These are phyloP conservation scores for Nigrospora oryzae DNA, from an alignment of 2,329 filamentous ascomycete genomes.

Conservation along the genomic window DNA sequence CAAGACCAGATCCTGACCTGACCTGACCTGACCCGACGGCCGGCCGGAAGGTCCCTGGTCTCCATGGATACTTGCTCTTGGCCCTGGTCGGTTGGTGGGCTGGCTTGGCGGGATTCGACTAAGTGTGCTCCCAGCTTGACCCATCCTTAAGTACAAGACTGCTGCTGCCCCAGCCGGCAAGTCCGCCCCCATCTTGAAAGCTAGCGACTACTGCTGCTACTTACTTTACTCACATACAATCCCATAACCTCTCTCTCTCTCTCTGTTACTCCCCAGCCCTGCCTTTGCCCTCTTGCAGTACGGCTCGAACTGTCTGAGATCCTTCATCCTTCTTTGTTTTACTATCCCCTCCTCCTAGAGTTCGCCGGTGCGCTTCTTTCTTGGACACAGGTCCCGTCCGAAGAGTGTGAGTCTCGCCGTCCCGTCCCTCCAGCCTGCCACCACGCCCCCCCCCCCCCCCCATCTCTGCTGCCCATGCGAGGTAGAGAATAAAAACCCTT, in stretches of 20 bases:
- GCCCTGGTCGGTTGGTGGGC: no score
- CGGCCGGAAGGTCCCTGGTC: no score
- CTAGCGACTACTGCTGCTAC: background rate
- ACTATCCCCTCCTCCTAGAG: background rate
- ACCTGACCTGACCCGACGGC: no score
- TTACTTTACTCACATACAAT: background rate
- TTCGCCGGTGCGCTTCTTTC: background rate
- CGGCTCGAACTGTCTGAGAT: background rate
- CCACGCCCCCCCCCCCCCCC: no score
- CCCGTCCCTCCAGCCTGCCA: background rate
- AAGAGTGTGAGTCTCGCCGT: background rate
- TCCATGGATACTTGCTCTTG: no score
- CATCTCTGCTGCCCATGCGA: no score
- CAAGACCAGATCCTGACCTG: no score
- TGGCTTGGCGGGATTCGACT: no score
- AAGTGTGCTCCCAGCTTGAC: background rate
- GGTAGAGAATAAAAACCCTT: constrained; percentile 1
- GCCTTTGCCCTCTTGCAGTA: background rate
- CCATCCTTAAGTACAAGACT: background rate
- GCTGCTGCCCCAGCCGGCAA: background rate
- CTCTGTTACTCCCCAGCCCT: background rate
- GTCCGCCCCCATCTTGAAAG: background rate
- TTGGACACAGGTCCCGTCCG: background rate
- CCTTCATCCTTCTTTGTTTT: background rate
- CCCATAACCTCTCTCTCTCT: background rate